phyloP scores from a whole-genome alignment of 495 filamentous ascomycete genomes.

The Penicillium cinerascens region DNA sequence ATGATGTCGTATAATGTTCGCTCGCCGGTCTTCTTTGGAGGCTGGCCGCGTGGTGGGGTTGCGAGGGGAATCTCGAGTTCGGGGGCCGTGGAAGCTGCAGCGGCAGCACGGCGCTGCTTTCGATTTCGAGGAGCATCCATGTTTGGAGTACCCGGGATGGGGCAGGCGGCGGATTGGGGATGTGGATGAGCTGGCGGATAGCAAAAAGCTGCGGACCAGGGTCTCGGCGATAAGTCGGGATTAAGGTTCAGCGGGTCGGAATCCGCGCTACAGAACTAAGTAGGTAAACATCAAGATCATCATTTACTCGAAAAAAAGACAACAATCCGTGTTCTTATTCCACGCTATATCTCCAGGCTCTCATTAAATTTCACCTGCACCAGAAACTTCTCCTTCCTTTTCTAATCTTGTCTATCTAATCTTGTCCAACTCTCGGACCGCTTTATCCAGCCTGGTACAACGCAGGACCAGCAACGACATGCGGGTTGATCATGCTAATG shows the following conservation, averaged over 20 bases:
- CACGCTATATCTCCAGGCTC: not conserved
- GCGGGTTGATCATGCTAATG: constrained; percentile 65
- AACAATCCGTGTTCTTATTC: not conserved
- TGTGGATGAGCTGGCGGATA: constrained; percentile 11
- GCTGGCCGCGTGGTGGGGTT: constrained; percentile 28
- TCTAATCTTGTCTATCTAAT: not conserved
- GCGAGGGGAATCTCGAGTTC: constrained; percentile 35
- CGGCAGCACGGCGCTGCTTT: constrained; percentile 48
- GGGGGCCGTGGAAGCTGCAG: constrained; percentile 4
- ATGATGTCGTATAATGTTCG: constrained; percentile 52
- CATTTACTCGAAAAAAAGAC: not conserved
- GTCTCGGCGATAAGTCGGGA: constrained; percentile 13
- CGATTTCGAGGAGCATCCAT: constrained; percentile 44
- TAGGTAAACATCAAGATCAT: not conserved
- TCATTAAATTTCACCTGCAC: not conserved
- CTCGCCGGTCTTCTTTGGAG: constrained; percentile 26
- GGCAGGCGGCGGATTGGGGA: not conserved
- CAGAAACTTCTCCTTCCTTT: not conserved
- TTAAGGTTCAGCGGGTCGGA: not conserved
- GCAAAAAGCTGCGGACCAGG: constrained; percentile 8
- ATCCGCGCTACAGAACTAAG: not conserved
- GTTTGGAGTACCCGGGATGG: not conserved
- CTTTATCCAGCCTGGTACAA: constrained; percentile 77
- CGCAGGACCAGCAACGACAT: constrained; percentile 69
- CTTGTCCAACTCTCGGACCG: not conserved